A percentile compares a stretch with the other conserved stretches of the same genome.
phyloP scores from a whole-genome alignment of 495 filamentous ascomycete species.

The Aspergillus bertholletiae region DNA sequence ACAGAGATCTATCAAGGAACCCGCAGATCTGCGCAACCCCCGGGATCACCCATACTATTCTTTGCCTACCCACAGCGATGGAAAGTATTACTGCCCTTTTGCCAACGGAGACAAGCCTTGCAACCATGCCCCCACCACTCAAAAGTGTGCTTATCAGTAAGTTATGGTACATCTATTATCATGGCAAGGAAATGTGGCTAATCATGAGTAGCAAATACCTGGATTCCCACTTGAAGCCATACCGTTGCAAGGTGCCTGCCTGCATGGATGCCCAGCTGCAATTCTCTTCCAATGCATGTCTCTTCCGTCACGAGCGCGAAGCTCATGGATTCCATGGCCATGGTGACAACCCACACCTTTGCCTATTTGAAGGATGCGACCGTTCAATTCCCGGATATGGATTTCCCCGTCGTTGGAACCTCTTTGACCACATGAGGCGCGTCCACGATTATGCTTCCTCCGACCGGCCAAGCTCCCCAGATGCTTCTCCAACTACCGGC shows the following conservation, averaged over 20 bases:
- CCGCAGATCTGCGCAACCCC: constrained; percentile 55
- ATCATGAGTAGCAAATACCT: constrained; percentile 75
- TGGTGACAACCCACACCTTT: constrained; percentile 84
- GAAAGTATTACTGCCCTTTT: constrained; percentile 88
- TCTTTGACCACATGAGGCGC: constrained; percentile 90
- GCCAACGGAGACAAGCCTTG: constrained; percentile 65
- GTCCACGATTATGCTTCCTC: constrained; percentile 75
- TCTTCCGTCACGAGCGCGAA: constrained; percentile 92
- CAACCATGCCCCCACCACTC: constrained; percentile 80
- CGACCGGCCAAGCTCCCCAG: constrained; percentile 43
- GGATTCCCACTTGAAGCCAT: constrained; percentile 91
- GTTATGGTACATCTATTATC: constrained; percentile 21
- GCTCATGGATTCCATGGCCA: constrained; percentile 94
- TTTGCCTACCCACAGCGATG: constrained; percentile 63
- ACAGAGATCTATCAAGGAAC: constrained; percentile 47
- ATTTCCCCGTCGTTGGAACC: constrained; percentile 90
- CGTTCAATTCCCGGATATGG: constrained; percentile 74
- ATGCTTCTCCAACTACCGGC: constrained; percentile 31
- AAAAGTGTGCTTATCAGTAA: constrained; percentile 98
- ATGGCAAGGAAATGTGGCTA: not conserved
- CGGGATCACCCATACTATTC: constrained; percentile 78
- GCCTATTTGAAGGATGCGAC: constrained; percentile 79
- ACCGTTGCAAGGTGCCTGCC: constrained; percentile 76
- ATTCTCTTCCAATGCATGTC: constrained; percentile 90
- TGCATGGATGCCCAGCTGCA: constrained; percentile 68